Evolutionary conservation across 2,329 filamentous ascomycete genomes (phyloP), one percentile per base, ranked within the genome.

Genomic region (Blumeriella jaapii): DNA sequence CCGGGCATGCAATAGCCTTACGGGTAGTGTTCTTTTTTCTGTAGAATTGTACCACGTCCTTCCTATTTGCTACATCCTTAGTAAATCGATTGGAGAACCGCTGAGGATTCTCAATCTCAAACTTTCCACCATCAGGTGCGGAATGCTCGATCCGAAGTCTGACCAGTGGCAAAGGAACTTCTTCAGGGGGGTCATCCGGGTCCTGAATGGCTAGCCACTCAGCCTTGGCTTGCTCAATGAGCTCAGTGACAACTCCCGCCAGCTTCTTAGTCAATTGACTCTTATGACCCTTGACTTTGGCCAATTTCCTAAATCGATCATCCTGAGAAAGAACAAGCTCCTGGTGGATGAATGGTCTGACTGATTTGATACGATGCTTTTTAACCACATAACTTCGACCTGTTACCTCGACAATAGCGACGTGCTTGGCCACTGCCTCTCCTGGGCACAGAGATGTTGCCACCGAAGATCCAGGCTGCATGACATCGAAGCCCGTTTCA

Each of bases 381-480:
- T 94, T 80, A 9, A 76, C 69, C 29, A 74, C 72, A 57, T 94
- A 94, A 8, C 87, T 73, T 40, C 77, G 82, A 6, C 87, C 89
- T 0, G 78, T 91, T 34, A 98, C 65, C 47, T 69, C 91, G 31
- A 96, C 57, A 13, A 98, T 80, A 1, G 86, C 78, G 5, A 96
- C 83, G 38, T 96, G 82, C 55, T 98, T 98, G 6, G 84, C 67
- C 1, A 86, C 84, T 0, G 91, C 83, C 60, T 98, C 91, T 17
- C 87, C 87, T 0, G 82, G 80, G 6, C 91, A 78, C 0, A 98
- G 65, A 0, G 91, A 96, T 1, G 91, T 98, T 1, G 89, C 91
- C 0, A 98, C 81, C 0, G 91, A 96, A 0, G 91, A 98, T 0
- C 91, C 91, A 1, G 91, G 91, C 52, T 98, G 91, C 74, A 98